Percentiles rank a stretch among this genome's conserved stretches.
phyloP scores from a whole-genome alignment of 2,329 filamentous ascomycete species.

The Orbilia ellipsospora region DNA sequence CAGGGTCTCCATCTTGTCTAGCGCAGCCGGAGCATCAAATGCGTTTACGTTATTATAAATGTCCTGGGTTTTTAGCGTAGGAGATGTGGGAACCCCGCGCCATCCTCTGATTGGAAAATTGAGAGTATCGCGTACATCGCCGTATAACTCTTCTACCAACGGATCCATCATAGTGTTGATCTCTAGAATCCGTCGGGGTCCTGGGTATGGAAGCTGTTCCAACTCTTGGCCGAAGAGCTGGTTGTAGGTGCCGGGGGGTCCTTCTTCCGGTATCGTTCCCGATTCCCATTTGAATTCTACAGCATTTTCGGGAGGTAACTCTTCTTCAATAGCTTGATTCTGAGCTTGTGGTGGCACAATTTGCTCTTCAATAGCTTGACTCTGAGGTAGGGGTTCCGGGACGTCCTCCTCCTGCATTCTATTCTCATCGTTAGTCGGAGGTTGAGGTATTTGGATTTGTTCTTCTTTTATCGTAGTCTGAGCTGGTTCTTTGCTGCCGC shows the following conservation, averaged over 20 bases:
- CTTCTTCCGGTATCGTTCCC: slow-evolving; percentile 1
- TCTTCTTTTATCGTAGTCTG: no score
- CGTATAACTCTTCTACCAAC: neutral
- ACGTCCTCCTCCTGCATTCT: no score
- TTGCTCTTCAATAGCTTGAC: neutral
- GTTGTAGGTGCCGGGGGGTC: neutral
- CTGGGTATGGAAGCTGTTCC: neutral
- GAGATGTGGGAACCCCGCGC: slow-evolving; percentile 13
- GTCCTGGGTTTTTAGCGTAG: slow-evolving; percentile 1
- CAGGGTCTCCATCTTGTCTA: neutral
- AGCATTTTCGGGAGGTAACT: neutral
- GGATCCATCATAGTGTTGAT: neutral
- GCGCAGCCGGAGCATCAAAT: neutral
- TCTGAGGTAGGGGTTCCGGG: neutral
- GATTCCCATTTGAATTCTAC: slow-evolving; percentile 20
- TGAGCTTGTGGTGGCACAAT: neutral
- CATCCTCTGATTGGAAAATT: slow-evolving; percentile 7
- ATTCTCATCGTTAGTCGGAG: no score
- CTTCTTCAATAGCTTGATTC: neutral
- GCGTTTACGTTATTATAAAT: neutral
- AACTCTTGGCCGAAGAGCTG: neutral
- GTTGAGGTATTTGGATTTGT: no score
- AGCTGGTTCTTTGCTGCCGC: no score
- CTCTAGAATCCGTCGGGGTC: neutral
- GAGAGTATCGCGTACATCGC: slow-evolving; percentile 3